Evolutionary conservation across 768 basidiomycete species (phyloP).

Genomic region (Lactarius hatsudake): DNA sequence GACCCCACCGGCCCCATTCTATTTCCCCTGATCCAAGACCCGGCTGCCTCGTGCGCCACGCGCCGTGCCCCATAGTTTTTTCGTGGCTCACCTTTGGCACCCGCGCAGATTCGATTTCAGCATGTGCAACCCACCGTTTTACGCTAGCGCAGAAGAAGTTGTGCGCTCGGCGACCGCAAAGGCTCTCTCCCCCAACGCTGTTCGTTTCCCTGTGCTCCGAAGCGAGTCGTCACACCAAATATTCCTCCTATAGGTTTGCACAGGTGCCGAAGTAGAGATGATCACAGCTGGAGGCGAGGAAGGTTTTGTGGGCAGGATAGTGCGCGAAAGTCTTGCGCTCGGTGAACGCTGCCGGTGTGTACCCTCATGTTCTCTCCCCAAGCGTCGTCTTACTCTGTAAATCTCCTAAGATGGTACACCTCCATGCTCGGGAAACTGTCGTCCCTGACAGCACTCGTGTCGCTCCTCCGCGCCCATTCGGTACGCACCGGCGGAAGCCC

Average conservation of each 20-base stretch:
- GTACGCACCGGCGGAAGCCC: conserved; percentile 34
- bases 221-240: not conserved
- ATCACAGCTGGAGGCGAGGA: conserved; percentile 86
- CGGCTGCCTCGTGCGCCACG: conserved; percentile 6
- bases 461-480: conserved; percentile 44
- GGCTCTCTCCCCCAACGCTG: conserved; percentile 64
- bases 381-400: not conserved
- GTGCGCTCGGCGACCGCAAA: conserved; percentile 57
- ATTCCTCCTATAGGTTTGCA: conserved; percentile 59
- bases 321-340: conserved; percentile 62
- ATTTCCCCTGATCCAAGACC: conserved; percentile 35
- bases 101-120: conserved; percentile 62
- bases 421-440: conserved; percentile 88
- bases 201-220: conserved; percentile 36
- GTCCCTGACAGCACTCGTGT: conserved; percentile 62
- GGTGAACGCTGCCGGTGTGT: conserved; percentile 57
- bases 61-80: not conserved
- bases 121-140: conserved; percentile 98
- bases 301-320: conserved; percentile 72
- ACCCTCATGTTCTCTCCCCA: not conserved
- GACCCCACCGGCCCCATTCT: conserved; percentile 45
- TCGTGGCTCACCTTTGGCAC: not conserved
- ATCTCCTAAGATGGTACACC: conserved; percentile 74
- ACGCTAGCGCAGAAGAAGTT: conserved; percentile 71
- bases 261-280: conserved; percentile 85